Conservation (phyloP, 2,329 filamentous ascomycete species). For the Fusarium ambrosium region DNA sequence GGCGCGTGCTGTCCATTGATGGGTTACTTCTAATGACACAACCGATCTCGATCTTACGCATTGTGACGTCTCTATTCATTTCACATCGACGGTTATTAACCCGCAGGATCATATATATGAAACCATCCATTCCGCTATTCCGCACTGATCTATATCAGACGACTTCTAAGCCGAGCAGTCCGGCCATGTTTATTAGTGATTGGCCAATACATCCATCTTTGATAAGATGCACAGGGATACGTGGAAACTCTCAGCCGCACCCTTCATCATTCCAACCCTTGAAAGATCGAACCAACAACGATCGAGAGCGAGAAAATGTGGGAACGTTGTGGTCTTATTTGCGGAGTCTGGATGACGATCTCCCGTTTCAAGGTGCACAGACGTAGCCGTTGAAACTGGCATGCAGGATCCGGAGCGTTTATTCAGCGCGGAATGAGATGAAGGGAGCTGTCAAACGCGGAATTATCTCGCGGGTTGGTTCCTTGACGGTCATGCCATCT, state of each 20-base stretch:
- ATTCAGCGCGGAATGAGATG: background rate
- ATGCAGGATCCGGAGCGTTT: background rate
- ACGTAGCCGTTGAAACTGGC: background rate
- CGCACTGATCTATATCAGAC: background rate
- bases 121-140: background rate
- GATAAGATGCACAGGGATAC: background rate
- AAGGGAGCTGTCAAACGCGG: background rate
- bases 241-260: background rate
- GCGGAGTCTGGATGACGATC: background rate
- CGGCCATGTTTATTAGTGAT: background rate
- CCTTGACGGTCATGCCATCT: background rate
- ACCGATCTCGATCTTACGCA: background rate
- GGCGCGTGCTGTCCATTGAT: background rate
- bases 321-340: background rate
- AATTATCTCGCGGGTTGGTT: background rate
- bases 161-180: background rate
- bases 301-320: background rate
- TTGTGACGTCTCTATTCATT: background rate
- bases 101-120: background rate
- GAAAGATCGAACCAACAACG: background rate
- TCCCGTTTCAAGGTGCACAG: slow-evolving; percentile 9
- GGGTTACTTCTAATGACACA: background rate
- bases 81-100: background rate
- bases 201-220: background rate
- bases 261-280: background rate